Percentiles rank a stretch among this genome's conserved stretches.
Conservation (phyloP, 495 filamentous ascomycete species). For the Penicillium paradoxum region DNA sequence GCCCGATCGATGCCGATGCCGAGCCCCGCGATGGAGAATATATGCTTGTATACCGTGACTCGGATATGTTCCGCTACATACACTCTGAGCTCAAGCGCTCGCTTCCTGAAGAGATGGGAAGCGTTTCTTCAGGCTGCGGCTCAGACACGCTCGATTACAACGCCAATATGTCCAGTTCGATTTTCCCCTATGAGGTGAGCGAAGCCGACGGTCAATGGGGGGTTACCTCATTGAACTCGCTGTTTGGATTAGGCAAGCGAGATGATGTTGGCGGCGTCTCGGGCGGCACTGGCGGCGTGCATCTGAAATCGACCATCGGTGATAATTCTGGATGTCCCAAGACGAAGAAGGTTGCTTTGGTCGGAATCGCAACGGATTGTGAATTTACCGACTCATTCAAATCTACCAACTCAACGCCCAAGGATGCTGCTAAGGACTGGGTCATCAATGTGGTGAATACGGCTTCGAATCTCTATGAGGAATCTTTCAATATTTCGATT, state of each 20-base stretch:
- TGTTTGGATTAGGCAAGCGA: conserved; percentile 52
- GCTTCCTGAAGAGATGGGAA: conserved; percentile 1
- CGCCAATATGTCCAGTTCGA: conserved; percentile 56
- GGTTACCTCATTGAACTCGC: conserved; percentile 46
- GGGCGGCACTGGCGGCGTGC: conserved; percentile 80
- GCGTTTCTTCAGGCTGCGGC: conserved; percentile 45
- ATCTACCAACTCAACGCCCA: conserved; percentile 28
- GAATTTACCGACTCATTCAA: conserved; percentile 70
- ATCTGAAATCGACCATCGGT: conserved; percentile 76
- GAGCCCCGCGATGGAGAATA: conserved; percentile 60
- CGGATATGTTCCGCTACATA: conserved; percentile 58
- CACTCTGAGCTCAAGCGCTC: conserved; percentile 54
- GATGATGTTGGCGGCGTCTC: conserved; percentile 48
- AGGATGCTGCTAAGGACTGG: conserved; percentile 57
- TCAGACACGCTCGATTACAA: conserved; percentile 72
- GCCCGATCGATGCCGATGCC: conserved; percentile 66
- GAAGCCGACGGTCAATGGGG: conserved; percentile 46
- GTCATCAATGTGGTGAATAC: conserved; percentile 80
- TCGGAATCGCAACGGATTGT: conserved; percentile 93
- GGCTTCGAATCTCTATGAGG: conserved; percentile 82
- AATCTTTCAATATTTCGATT: conserved; percentile 87
- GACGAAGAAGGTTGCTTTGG: conserved; percentile 81
- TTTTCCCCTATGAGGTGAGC: conserved; percentile 46
- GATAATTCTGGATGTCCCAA: conserved; percentile 75
- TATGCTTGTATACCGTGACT: conserved; percentile 90